phyloP scores from a whole-genome alignment of 768 basidiomycete genomes.

The Lactarius vividus region DNA sequence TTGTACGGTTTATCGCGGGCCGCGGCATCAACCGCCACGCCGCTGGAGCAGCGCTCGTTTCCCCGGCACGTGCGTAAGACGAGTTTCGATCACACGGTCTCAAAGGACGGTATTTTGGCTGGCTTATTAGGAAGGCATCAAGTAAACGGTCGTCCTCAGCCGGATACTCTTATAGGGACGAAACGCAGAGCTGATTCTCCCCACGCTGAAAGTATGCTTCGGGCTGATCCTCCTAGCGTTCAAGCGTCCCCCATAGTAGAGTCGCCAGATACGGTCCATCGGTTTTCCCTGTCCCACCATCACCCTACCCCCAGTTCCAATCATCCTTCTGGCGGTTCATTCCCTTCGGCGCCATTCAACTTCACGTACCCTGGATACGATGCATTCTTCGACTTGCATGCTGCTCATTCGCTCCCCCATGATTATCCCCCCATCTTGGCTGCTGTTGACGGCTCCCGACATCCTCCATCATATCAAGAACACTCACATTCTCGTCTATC shows the following conservation, averaged over 20 bases:
- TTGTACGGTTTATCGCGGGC: constrained; percentile 54
- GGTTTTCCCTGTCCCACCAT: constrained; percentile 31
- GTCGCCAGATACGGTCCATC: constrained; percentile 23
- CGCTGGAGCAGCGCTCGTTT: constrained; percentile 52
- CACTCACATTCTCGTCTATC: constrained; percentile 27
- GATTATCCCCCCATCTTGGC: constrained; percentile 31
- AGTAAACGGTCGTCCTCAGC: constrained; percentile 72
- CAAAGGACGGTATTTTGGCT: constrained; percentile 57
- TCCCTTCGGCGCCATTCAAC: constrained; percentile 68
- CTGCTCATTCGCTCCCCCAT: constrained; percentile 34
- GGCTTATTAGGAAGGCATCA: constrained; percentile 71
- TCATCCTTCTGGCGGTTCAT: constrained; percentile 46
- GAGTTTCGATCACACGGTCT: constrained; percentile 91
- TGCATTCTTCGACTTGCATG: constrained; percentile 48
- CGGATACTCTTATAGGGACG: constrained; percentile 61
- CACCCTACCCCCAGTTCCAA: constrained; percentile 27
- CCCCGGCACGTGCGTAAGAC: constrained; percentile 90
- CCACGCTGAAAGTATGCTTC: constrained; percentile 74
- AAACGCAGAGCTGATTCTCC: constrained; percentile 83
- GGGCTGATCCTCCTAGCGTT: constrained; percentile 64
- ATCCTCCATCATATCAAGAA: constrained; percentile 30
- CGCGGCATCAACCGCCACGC: constrained; percentile 32
- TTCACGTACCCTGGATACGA: constrained; percentile 68
- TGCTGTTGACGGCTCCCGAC: constrained; percentile 29
- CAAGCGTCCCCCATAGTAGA: constrained; percentile 25